These are phyloP conservation scores for Capronia americana DNA, from an alignment of 2,329 filamentous ascomycete genomes.

Conservation along the genomic window DNA sequence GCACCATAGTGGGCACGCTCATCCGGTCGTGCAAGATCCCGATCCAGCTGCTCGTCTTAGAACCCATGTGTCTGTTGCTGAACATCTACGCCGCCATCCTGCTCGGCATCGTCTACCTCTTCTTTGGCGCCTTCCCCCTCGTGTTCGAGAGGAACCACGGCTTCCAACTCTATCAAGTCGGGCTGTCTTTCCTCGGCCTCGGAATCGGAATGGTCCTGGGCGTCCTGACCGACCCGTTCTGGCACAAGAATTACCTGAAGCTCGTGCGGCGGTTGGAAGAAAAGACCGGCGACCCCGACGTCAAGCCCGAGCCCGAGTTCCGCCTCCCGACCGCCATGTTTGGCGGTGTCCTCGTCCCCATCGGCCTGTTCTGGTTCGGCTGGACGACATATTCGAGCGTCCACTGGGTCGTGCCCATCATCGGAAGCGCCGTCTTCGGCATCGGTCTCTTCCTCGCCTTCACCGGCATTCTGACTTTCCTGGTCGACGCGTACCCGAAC, in stretches of 20 bases:
- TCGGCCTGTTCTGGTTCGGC: conserved; percentile 63
- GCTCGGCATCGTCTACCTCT: conserved; percentile 87
- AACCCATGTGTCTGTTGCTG: conserved; percentile 84
- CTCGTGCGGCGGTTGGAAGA: conserved; percentile 45
- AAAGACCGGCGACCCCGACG: conserved; percentile 40
- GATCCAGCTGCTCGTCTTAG: conserved; percentile 77
- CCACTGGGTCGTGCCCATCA: conserved; percentile 56
- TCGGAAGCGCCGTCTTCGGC: conserved; percentile 46
- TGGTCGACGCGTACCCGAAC: conserved; percentile 66
- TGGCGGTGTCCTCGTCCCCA: conserved; percentile 59
- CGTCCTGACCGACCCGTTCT: conserved; percentile 50
- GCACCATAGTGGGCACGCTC: conserved; percentile 69
- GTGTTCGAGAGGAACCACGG: conserved; percentile 68
- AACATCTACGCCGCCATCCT: conserved; percentile 83
- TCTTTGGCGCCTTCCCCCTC: conserved; percentile 85
- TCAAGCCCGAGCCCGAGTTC: conserved; percentile 58
- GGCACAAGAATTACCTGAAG: conserved; percentile 25
- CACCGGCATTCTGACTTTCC: conserved; percentile 77
- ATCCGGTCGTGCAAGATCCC: conserved; percentile 64
- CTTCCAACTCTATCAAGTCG: conserved; percentile 43
- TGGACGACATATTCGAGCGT: conserved; percentile 51
- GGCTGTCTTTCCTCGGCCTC: conserved; percentile 54
- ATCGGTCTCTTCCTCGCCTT: conserved; percentile 57
- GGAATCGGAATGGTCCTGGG: conserved; percentile 54
- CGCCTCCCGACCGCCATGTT: conserved; percentile 59